Evolutionary conservation across 2,329 filamentous ascomycete species (phyloP).

Genomic region (Hypoxylon sp.): DNA sequence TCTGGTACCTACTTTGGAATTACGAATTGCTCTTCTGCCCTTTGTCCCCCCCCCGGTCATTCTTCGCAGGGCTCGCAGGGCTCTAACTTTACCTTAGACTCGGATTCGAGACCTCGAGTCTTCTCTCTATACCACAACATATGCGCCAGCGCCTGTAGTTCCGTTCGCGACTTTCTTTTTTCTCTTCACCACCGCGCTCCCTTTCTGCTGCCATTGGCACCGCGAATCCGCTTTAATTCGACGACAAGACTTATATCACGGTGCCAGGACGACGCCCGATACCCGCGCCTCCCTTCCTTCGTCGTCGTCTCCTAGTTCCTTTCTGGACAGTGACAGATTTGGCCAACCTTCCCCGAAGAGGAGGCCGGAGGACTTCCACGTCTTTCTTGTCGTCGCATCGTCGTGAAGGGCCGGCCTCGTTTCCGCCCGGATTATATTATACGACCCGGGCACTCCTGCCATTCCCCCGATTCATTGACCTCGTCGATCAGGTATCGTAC

Average conservation of each 20-base stretch:
- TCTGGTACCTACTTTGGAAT: slow-evolving; percentile 21
- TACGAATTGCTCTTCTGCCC: slow-evolving; percentile 17
- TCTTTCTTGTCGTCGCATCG: slow-evolving; percentile 34
- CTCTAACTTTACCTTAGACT: slow-evolving; percentile 24
- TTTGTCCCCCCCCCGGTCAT: slow-evolving; percentile 29
- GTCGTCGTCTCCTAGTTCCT: slow-evolving; percentile 2
- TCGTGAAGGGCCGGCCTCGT: slow-evolving; percentile 6
- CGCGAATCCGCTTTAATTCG: slow-evolving; percentile 16
- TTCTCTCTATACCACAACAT: slow-evolving; percentile 20
- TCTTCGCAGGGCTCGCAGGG: slow-evolving; percentile 30
- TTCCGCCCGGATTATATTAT: slow-evolving; percentile 24
- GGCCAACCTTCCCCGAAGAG: slow-evolving; percentile 23
- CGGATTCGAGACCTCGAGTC: slow-evolving; percentile 25
- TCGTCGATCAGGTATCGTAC: slow-evolving; percentile 31
- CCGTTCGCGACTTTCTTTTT: slow-evolving; percentile 42
- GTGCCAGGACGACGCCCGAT: slow-evolving; percentile 2
- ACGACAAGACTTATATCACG: slow-evolving; percentile 31
- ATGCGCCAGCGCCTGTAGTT: slow-evolving; percentile 41
- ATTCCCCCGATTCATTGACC: slow-evolving; percentile 16
- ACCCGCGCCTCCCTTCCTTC: slow-evolving; percentile 1
- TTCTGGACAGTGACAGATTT: slow-evolving; percentile 6
- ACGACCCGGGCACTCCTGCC: slow-evolving; percentile 12
- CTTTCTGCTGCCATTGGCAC: slow-evolving; percentile 17
- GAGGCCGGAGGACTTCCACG: neutral
- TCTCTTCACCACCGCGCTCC: slow-evolving; percentile 16